A percentile compares a stretch with the other conserved stretches of the same genome.
phyloP scores from a whole-genome alignment of 139 green algal species.

The Chloropicon primus region DNA sequence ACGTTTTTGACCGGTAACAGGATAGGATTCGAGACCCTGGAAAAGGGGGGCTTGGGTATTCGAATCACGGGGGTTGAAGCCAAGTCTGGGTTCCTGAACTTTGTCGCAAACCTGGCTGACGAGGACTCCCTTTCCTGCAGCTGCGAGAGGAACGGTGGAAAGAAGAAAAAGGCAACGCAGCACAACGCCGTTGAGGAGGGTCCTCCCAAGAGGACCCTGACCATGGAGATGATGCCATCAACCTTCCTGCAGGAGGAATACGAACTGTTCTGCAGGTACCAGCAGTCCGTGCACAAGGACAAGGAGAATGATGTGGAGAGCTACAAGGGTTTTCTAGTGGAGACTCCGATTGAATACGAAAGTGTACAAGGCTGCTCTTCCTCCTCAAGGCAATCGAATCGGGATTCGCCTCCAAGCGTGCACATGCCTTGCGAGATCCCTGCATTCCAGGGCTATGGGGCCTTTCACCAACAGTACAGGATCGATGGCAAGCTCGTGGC shows the following conservation, averaged over 20 bases:
- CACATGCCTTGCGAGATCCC: background rate
- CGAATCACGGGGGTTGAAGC: background rate
- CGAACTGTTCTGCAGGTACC: conserved; percentile 37
- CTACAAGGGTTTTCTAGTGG: conserved; percentile 61
- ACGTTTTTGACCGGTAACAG: background rate
- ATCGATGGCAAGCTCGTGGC: conserved; percentile 72
- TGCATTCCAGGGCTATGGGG: conserved; percentile 46
- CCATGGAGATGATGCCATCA: background rate
- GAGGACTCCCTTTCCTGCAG: background rate
- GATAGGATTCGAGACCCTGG: background rate
- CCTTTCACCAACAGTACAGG: conserved; percentile 93
- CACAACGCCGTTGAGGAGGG: background rate
- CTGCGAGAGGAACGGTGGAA: background rate
- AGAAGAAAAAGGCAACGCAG: background rate
- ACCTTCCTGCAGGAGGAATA: conserved; percentile 41
- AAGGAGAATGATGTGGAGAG: conserved; percentile 19
- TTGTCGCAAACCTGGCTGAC: background rate
- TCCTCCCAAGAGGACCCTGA: background rate
- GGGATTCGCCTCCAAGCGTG: background rate
- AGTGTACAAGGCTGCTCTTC: background rate
- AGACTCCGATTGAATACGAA: conserved; percentile 37
- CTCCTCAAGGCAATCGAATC: background rate
- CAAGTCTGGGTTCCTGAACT: background rate
- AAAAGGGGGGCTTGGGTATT: background rate
- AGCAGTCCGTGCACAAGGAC: conserved; percentile 38